Percentiles rank a stretch among this genome's conserved stretches.
Conservation (phyloP, 768 basidiomycete species). For the Scleroderma citrinum region DNA sequence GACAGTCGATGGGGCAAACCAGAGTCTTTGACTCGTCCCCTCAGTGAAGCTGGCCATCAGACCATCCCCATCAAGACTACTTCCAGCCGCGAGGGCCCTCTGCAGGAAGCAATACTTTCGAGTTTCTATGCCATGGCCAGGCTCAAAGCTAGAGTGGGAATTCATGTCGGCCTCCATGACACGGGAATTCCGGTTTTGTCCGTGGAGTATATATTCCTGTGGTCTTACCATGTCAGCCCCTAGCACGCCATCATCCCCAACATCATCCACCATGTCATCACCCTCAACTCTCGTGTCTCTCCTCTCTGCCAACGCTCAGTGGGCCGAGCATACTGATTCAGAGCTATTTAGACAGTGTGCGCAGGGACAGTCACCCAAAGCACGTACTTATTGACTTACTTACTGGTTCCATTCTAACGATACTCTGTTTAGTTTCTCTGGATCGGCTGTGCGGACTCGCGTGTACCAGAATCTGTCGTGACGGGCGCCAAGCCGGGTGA, state of each 20-base stretch:
- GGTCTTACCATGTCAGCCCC: background rate
- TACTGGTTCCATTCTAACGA: background rate
- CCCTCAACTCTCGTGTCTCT: conserved; percentile 14
- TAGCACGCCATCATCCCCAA: background rate
- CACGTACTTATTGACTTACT: conserved; percentile 19
- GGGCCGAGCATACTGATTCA: conserved; percentile 66
- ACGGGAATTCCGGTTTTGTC: background rate
- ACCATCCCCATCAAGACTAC: too few species aligned
- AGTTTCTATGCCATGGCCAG: too few species aligned
- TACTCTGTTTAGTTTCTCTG: conserved; percentile 52
- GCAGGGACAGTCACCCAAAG: conserved; percentile 65
- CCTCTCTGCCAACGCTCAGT: conserved; percentile 53
- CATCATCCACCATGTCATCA: background rate
- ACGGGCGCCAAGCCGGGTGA: conserved; percentile 75
- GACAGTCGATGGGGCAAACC: too few species aligned
- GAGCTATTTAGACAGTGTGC: conserved; percentile 57
- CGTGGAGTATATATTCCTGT: background rate
- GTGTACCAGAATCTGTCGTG: conserved; percentile 79
- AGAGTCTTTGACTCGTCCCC: too few species aligned
- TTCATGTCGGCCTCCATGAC: background rate
- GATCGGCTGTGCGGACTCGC: conserved; percentile 84
- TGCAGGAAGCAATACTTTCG: too few species aligned
- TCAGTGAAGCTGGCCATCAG: too few species aligned
- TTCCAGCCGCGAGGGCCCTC: too few species aligned
- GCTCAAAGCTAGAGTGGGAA: too few species aligned